Conservation (phyloP, 202 grass and related monocot genomes). For the Eragrostis tef region DNA sequence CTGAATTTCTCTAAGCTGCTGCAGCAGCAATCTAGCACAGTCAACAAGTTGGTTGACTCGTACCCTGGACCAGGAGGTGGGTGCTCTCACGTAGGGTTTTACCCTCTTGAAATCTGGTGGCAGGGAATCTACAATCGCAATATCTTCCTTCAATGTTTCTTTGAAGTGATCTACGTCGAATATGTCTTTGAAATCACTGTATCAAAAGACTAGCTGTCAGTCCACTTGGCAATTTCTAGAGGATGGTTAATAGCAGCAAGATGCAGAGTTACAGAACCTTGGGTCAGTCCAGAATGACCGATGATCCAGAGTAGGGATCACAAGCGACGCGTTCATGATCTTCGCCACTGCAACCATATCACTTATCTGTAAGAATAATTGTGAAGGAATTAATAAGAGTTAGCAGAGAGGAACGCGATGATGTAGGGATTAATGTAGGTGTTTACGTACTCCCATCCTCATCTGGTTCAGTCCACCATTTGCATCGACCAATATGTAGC, state of each 20-base stretch:
- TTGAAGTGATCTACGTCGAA: slow-evolving; percentile 73
- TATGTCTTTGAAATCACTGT: slow-evolving; percentile 83
- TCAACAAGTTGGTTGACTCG: slow-evolving; percentile 28
- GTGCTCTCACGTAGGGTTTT: slow-evolving; percentile 61
- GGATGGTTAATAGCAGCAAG: slow-evolving; percentile 1
- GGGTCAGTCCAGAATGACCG: slow-evolving; percentile 81
- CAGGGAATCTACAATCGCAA: slow-evolving; percentile 64
- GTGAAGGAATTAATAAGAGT: slow-evolving; percentile 46
- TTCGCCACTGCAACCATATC: slow-evolving; percentile 88
- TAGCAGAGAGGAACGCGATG: slow-evolving; percentile 36
- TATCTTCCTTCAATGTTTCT: slow-evolving; percentile 64
- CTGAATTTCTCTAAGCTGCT: slow-evolving; percentile 12
- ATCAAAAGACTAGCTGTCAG: slow-evolving; percentile 26
- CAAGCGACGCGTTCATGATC: slow-evolving; percentile 74
- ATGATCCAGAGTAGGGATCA: slow-evolving; percentile 74
- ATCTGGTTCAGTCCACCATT: slow-evolving; percentile 91
- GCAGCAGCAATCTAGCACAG: not conserved
- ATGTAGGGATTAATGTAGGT: not conserved
- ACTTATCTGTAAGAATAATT: slow-evolving; percentile 70
- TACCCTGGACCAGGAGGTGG: slow-evolving; percentile 82
- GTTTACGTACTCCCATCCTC: slow-evolving; percentile 70
- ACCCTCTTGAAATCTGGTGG: slow-evolving; percentile 48
- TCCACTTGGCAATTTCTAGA: slow-evolving; percentile 10
- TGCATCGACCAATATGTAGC: slow-evolving; percentile 64
- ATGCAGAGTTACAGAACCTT: slow-evolving; percentile 52